Evolutionary conservation across 352 stramenopile genomes (phyloP), one percentile per base, ranked within the genome.

Genomic region (Detonula confervacea): DNA sequence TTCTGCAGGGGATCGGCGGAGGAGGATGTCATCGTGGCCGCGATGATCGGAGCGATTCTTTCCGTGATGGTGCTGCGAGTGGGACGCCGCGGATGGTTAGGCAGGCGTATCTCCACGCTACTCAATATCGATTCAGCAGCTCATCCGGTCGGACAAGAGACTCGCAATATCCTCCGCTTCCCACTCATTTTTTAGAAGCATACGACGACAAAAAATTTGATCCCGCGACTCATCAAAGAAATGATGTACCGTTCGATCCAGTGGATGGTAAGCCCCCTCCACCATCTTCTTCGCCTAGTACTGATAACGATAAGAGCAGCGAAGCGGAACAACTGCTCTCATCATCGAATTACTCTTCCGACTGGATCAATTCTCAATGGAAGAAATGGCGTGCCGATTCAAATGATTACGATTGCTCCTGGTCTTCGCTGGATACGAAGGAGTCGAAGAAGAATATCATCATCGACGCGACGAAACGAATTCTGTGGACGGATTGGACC

Each of bases 401-500:
- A 42, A 33, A 54, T 54, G 75, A 83, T 72, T 83, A 76, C 33
- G 75, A 83, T 63, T 67, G n/a, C 20, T 25, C 24, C 30, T 83
- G 60, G 64, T 65, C 51, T 35, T 59, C 20, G 52, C 42, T 46
- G 61, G 20, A 22, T 44, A 22, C 37, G 62, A 60, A 73, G 8
- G 18, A 0, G 66, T 54, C 59, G 52, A 74, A 76, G 30, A 37
- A 37, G 30, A 37, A 37, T 9, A 37, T 3, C 3, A 66, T 16
- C 49, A 70, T 37, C 27, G 35, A 42, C 18, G 30, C 33, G 42
- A 56, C 51, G 39, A 77, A 88, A 78, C 73, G 80, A 71, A 76
- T 86, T 8, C 39, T 86, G 4, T 93, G 83, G 85, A 83, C 64
- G n/a, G 68, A 83, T 68, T 77, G 87, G 68, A 89, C 66, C 9